phyloP scores from a whole-genome alignment of 495 filamentous ascomycete genomes.

The Penicillium dipodomyicola region DNA sequence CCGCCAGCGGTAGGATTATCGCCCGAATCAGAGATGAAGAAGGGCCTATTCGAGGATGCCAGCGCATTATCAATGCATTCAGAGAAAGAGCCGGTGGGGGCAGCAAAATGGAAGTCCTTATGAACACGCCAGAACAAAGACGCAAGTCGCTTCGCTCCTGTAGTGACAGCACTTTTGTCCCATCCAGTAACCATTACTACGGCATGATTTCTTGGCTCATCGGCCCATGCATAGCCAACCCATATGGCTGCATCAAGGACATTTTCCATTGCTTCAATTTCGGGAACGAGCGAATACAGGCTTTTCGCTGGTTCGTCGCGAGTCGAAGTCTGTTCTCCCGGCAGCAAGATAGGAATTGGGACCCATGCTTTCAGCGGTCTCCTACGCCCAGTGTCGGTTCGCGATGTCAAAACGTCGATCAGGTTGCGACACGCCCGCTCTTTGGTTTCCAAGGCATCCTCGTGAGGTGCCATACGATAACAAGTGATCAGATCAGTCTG shows the following conservation, averaged over 20 bases:
- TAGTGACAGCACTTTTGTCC: constrained; percentile 35
- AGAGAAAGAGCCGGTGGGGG: constrained; percentile 49
- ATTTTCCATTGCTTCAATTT: constrained; percentile 39
- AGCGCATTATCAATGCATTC: constrained; percentile 52
- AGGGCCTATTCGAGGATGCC: constrained; percentile 45
- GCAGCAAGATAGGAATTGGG: constrained; percentile 52
- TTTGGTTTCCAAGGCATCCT: constrained; percentile 51
- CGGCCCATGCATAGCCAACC: constrained; percentile 61
- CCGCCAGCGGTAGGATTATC: constrained; percentile 59
- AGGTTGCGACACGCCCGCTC: constrained; percentile 55
- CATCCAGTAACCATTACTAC: constrained; percentile 54
- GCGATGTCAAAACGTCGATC: constrained; percentile 35
- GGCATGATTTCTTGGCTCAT: constrained; percentile 55
- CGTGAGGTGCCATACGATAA: constrained; percentile 56
- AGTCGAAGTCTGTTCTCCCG: constrained; percentile 59
- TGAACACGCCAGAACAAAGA: constrained; percentile 49
- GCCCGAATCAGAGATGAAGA: constrained; percentile 58
- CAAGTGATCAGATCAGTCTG: constrained; percentile 55
- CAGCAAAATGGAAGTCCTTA: constrained; percentile 52
- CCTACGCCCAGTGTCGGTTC: not conserved
- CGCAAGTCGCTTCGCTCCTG: constrained; percentile 48
- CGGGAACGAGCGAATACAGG: constrained; percentile 50
- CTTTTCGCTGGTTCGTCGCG: constrained; percentile 53
- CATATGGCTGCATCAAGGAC: constrained; percentile 56
- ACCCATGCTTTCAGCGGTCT: constrained; percentile 57